Evolutionary conservation across 495 filamentous ascomycete genomes (phyloP).

Genomic region (Durotheca rogersii): DNA sequence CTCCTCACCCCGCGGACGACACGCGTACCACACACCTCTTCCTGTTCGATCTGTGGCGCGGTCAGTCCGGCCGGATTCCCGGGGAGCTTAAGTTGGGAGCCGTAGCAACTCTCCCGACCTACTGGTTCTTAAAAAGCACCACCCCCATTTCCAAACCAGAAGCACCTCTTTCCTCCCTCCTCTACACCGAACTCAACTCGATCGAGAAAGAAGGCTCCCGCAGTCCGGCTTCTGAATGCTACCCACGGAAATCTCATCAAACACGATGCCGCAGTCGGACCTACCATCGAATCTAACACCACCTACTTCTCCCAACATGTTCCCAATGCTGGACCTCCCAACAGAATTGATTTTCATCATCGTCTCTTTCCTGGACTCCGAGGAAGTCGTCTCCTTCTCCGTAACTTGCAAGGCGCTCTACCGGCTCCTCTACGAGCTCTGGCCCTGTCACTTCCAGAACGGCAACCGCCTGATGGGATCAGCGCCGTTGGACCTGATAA

Average conservation of each 20-base stretch:
- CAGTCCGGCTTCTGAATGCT: no score
- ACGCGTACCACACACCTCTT: no score
- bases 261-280: background rate
- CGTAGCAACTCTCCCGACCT: no score
- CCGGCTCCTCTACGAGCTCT: background rate
- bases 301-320: background rate
- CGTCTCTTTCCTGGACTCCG: constrained; percentile 5
- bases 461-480: background rate
- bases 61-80: no score
- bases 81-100: background rate
- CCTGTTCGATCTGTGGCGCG: no score
- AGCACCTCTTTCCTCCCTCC: background rate
- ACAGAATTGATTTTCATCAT: constrained; percentile 6
- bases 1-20: no score
- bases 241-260: background rate
- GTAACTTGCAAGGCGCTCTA: constrained; percentile 10
- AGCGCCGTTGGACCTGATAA: background rate
- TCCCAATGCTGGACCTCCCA: constrained; percentile 7
- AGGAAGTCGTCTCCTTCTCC: constrained; percentile 5
- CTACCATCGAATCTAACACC: background rate
- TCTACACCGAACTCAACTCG: no score
- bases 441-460: background rate
- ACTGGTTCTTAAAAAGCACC: background rate
- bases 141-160: background rate
- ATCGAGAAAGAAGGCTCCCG: no score